Evolutionary conservation across 352 stramenopile genomes (phyloP), one percentile per base, ranked within the genome.

Genomic region (Pythium sukuiense): DNA sequence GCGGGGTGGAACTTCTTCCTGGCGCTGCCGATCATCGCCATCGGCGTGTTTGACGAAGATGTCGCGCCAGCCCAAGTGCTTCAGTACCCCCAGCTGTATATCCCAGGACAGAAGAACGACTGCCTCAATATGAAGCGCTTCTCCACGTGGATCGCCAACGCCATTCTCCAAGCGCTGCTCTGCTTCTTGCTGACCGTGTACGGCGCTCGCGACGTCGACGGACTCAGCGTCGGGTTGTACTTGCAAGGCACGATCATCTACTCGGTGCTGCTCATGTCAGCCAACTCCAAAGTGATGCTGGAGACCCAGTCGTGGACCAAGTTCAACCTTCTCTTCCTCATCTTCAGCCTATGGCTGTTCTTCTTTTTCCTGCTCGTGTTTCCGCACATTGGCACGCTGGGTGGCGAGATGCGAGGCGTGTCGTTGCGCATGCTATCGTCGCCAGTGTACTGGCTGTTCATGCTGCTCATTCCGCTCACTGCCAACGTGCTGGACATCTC

Each of bases 21-120:
- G 3, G 87, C 87, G 27, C 62, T 98, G 35, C 96, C 97, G 43
- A 98, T 98, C 71, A 82, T 93, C 30, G 82, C 80, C n/a, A 88
- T 95, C 53, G 86, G 83, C 8, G 72, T 92, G 30, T 90, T 93
- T 55, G 84, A 96, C 58, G 72, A 94, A 55, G 85, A 96, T 74
- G 83, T 95, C 12, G 63, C 74, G 1, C 76, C 74, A 1, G 65
- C 87, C 8, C 81, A 90, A 61, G 85, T 88, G 48, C 68, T 93
- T 2, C 63, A 71, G 29, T 79, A 88, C 46, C 85, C 88, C 1
- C 52, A 67, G 53, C 71, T 95, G 12, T 91, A 93, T 67, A 55
- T 73, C 29, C 68, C 81, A 8, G 85, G 81, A 0, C 83, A 92
- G 58, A 64, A 69, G 37, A 92, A 90, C 63, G 77, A 82, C 26